Conservation (phyloP, 2,329 filamentous ascomycete species). For the Xylariomycetidae sp. region DNA sequence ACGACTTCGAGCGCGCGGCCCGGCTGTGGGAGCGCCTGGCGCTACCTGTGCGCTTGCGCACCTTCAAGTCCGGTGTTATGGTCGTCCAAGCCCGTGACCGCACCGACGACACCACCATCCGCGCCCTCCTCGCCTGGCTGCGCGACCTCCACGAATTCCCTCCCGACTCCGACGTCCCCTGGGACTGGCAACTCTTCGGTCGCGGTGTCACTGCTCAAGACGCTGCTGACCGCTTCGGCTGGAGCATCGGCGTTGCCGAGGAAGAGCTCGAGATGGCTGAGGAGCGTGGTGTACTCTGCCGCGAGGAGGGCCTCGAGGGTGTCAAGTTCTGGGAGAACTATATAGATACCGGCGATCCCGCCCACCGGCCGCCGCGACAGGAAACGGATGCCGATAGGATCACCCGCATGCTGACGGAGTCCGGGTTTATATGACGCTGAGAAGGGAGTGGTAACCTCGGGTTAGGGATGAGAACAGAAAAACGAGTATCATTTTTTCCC, state of each 20-base stretch:
- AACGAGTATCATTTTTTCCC: too few relatives aligned
- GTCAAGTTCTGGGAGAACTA: slow-evolving; percentile 90
- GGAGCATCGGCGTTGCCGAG: slow-evolving; percentile 92
- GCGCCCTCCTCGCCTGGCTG: slow-evolving; percentile 70
- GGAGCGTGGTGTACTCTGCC: slow-evolving; percentile 77
- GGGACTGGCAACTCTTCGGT: slow-evolving; percentile 75
- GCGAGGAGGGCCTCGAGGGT: slow-evolving; percentile 88
- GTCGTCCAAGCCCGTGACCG: slow-evolving; percentile 85
- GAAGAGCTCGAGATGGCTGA: slow-evolving; percentile 98
- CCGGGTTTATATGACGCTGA: slow-evolving; percentile 20
- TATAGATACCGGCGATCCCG: slow-evolving; percentile 42
- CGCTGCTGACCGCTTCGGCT: slow-evolving; percentile 82
- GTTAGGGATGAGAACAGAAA: too few relatives aligned
- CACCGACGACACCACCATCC: slow-evolving; percentile 85
- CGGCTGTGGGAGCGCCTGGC: slow-evolving; percentile 81
- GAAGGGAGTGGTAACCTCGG: too few relatives aligned
- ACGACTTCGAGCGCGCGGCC: slow-evolving; percentile 87
- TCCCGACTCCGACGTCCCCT: slow-evolving; percentile 57
- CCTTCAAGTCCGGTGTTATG: slow-evolving; percentile 89
- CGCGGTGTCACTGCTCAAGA: slow-evolving; percentile 86
- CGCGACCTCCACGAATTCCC: slow-evolving; percentile 62
- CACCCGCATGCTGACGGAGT: slow-evolving; percentile 33
- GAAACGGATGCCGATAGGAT: slow-evolving; percentile 35
- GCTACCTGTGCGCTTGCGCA: slow-evolving; percentile 77
- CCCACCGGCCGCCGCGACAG: slow-evolving; percentile 22